These are phyloP conservation scores for Datisca glomerata DNA, from an alignment of 306 rosid genomes.

Conservation along the genomic window DNA sequence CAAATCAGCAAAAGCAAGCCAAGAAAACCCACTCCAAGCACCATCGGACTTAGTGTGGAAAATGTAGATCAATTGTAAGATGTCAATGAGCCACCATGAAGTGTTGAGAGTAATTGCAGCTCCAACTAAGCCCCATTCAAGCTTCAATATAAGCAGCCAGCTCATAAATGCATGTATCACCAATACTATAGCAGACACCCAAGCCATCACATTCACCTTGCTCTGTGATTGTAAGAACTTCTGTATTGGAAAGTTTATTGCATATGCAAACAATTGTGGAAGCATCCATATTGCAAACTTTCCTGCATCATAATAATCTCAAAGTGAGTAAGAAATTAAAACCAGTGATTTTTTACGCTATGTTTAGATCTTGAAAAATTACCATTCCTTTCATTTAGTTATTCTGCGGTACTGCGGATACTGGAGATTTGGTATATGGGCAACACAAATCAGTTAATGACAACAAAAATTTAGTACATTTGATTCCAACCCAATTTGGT, in stretches of 20 bases:
- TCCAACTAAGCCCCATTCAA: conserved; percentile 55
- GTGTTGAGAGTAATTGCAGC: conserved; percentile 53
- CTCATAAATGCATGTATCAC: conserved; percentile 41
- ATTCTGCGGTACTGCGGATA: too few species aligned
- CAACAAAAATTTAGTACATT: too few species aligned
- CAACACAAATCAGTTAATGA: too few species aligned
- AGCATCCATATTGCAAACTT: conserved; percentile 1
- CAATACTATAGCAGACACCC: conserved; percentile 37
- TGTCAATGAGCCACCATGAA: conserved; percentile 46
- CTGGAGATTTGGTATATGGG: too few species aligned
- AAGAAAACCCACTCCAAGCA: conserved; percentile 3
- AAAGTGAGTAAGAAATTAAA: too few species aligned
- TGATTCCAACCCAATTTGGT: too few species aligned
- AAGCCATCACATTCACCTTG: conserved; percentile 68
- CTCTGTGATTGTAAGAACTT: conserved; percentile 27
- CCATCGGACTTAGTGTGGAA: conserved; percentile 1
- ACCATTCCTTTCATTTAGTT: too few species aligned
- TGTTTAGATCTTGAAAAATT: too few species aligned
- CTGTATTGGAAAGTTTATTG: neutral
- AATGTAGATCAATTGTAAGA: conserved; percentile 1
- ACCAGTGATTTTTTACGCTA: too few species aligned
- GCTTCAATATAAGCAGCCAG: conserved; percentile 55
- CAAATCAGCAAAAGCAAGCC: conserved; percentile 1
- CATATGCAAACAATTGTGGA: conserved; percentile 4
- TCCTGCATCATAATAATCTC: neutral